A percentile compares a stretch with the other conserved stretches of the same genome.
Evolutionary conservation across 768 basidiomycete genomes (phyloP).

Genomic region (Macrolepiota dolichaula): DNA sequence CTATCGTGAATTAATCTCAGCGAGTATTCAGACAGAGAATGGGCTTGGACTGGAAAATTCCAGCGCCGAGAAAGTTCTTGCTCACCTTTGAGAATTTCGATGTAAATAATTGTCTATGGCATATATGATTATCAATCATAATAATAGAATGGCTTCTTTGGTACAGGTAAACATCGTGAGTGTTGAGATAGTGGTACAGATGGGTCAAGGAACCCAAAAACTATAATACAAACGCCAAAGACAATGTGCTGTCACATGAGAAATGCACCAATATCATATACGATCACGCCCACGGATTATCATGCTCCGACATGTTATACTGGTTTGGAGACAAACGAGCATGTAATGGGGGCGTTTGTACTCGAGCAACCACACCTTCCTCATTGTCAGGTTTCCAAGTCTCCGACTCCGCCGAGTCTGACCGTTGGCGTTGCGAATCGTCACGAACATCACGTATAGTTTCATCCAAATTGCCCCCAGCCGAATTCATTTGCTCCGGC

Average conservation of each 20-base stretch:
- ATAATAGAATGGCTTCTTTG: neutral
- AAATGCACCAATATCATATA: too few relatives aligned
- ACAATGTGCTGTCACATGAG: too few relatives aligned
- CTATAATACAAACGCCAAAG: neutral
- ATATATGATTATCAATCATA: neutral
- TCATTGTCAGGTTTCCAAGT: slow-evolving; percentile 18
- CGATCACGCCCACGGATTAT: slow-evolving; percentile 20
- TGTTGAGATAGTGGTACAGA: neutral
- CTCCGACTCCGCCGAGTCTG: neutral
- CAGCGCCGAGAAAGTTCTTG: slow-evolving; percentile 54
- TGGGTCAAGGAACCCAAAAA: neutral
- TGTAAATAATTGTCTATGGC: neutral
- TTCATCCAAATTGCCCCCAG: slow-evolving; percentile 33
- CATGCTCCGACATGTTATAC: slow-evolving; percentile 12
- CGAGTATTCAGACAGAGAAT: slow-evolving; percentile 41
- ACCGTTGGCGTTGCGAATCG: slow-evolving; percentile 10
- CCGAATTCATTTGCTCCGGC: slow-evolving; percentile 33
- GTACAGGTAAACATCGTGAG: neutral
- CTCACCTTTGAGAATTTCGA: slow-evolving; percentile 25
- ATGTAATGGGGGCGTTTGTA: slow-evolving; percentile 11
- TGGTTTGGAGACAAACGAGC: slow-evolving; percentile 6
- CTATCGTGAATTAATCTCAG: slow-evolving; percentile 12
- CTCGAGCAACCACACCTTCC: slow-evolving; percentile 15
- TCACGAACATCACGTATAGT: slow-evolving; percentile 30
- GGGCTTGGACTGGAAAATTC: slow-evolving; percentile 51